Evolutionary conservation across 495 filamentous ascomycete genomes (phyloP), one percentile per base, ranked within the genome.

Genomic region (Thermochaetoides thermophila): DNA sequence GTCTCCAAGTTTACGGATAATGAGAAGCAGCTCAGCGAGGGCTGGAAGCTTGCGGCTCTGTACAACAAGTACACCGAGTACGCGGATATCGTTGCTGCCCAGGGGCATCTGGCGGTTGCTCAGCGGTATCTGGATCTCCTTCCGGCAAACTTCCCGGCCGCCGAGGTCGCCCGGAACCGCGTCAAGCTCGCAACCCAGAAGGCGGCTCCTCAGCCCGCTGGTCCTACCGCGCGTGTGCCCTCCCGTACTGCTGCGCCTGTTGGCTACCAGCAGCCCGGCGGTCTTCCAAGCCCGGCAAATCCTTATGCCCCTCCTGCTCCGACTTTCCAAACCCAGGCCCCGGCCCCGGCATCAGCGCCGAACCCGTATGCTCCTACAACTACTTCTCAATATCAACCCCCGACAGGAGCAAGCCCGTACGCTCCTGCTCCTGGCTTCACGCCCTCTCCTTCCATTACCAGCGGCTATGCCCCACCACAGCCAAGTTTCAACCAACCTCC

Each of bases 21-120:
- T 5, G 84, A 95, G 38, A 71, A 66, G 36, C 60, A 60, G 31
- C 55, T 72, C 38, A 67, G 73, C 22, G 73, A 76, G 0, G 84
- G 74, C 32, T 99, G 91, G 91, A 92, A 91, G 57, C 76, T 99
- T 28, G 68, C 69, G 27, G 63, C 74, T 1, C 66, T 99, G 24
- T 99, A 99, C 50, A 79, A 85, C 49, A 92, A 91, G 59, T 99
- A 99, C 46, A 76, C 75, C 14, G 87, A 99, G 60, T 99, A 95
- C 56, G 86, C 89, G 7, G 89, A 96, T 49, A 80, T 99, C 45
- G 77, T 89, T 35, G 83, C 89, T 25, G 74, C 83, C 6, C 84
- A 95, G 48, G 89, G 91, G 13, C 78, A 89, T 25, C 59, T 99
- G 23, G 66, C 76, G 17, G 66, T 85, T 45, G 89, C 89, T 13